A percentile compares a stretch with the other conserved stretches of the same genome.
Evolutionary conservation across 2,329 filamentous ascomycete species (phyloP).

Genomic region (Talaromyces piceae): DNA sequence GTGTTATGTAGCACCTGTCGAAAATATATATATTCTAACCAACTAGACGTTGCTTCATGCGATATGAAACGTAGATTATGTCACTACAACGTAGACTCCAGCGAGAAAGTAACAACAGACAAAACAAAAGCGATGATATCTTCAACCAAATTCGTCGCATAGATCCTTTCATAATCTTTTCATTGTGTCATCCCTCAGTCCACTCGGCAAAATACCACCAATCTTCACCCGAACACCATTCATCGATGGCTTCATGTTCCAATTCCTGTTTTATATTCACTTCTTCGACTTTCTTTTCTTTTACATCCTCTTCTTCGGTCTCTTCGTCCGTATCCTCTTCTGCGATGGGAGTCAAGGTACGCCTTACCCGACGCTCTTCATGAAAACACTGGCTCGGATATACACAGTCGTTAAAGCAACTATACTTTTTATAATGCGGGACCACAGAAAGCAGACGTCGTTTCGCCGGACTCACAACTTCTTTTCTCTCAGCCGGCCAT

Average conservation of each 20-base stretch:
- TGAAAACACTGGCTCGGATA: slow-evolving; percentile 9
- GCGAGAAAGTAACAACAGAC: too few species aligned
- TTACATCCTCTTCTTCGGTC: neutral
- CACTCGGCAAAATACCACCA: too few species aligned
- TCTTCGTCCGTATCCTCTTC: slow-evolving; percentile 1
- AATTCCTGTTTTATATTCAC: neutral
- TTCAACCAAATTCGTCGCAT: too few species aligned
- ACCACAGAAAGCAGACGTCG: neutral
- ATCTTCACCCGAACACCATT: neutral
- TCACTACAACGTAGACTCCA: neutral
- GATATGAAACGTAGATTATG: too few species aligned
- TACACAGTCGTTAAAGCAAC: slow-evolving; percentile 10
- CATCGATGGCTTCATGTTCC: neutral
- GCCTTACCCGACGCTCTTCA: neutral
- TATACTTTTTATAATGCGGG: neutral
- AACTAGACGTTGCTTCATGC: too few species aligned
- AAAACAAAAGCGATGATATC: too few species aligned
- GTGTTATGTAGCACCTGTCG: neutral
- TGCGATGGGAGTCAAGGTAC: neutral
- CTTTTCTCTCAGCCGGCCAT: neutral
- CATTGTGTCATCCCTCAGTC: too few species aligned
- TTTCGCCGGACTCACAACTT: neutral
- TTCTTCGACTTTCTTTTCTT: neutral
- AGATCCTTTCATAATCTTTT: too few species aligned
- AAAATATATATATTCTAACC: neutral